Evolutionary conservation across 1,139 yeast genomes (phyloP).

Genomic region (Meyerozyma elateridarum): DNA sequence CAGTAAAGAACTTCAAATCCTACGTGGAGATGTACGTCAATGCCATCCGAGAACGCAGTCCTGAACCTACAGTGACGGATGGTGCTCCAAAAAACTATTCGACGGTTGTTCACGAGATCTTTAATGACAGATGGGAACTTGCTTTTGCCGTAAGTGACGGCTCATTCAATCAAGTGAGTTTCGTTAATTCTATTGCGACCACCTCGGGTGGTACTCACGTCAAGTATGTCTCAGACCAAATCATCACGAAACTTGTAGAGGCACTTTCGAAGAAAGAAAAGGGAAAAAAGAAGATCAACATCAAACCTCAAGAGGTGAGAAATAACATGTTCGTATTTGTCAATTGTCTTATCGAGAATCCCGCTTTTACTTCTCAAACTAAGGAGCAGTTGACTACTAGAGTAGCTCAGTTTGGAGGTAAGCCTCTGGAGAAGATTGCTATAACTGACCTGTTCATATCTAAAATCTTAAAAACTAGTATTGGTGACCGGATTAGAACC

Average conservation of each 20-base stretch:
- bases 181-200: conserved; percentile 96
- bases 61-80: conserved; percentile 22
- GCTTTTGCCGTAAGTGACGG: conserved; percentile 95
- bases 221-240: conserved; percentile 78
- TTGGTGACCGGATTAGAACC: conserved; percentile 75
- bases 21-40: conserved; percentile 89
- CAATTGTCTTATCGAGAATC: conserved; percentile 91
- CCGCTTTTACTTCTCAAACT: conserved; percentile 96
- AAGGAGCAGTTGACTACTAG: conserved; percentile 94
- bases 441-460: conserved; percentile 74
- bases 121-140: conserved; percentile 82
- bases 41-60: conserved; percentile 45
- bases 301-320: conserved; percentile 84
- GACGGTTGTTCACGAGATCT: conserved; percentile 72
- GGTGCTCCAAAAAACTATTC: conserved; percentile 33
- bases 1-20: conserved; percentile 69
- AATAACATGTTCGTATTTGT: conserved; percentile 87
- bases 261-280: conserved; percentile 70
- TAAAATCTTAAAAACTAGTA: conserved; percentile 68
- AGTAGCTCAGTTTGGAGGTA: conserved; percentile 84
- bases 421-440: conserved; percentile 49
- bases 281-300: conserved; percentile 64
- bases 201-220: conserved; percentile 98
- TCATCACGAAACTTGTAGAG: conserved; percentile 62
- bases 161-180: conserved; percentile 87